Conservation (phyloP, 345 rosid species). For the Capsella bursapastoris region DNA sequence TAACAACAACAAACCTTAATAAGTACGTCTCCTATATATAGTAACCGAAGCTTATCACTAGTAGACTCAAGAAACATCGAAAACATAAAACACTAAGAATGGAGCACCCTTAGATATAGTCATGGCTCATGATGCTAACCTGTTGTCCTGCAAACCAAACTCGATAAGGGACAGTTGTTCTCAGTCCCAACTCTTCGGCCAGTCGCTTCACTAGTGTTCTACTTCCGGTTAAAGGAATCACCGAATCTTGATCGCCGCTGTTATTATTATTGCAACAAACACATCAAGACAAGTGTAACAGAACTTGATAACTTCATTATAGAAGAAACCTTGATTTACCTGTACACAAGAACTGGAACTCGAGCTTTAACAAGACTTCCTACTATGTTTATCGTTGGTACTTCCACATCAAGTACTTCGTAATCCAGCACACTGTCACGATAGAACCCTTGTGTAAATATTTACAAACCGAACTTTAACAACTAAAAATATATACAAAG, state of each 20-base stretch:
- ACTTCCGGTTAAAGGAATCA: constrained; percentile 86
- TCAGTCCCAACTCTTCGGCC: constrained; percentile 60
- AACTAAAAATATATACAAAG: neutral
- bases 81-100: neutral
- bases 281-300: constrained; percentile 2
- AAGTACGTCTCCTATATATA: neutral
- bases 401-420: constrained; percentile 72
- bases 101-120: neutral
- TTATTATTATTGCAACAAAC: constrained; percentile 1
- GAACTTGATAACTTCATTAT: neutral
- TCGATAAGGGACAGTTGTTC: constrained; percentile 71
- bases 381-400: constrained; percentile 68
- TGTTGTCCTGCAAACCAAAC: constrained; percentile 90
- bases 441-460: neutral
- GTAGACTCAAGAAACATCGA: neutral
- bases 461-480: neutral
- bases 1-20: constrained; percentile 19
- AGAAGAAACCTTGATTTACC: constrained; percentile 48
- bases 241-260: constrained; percentile 98
- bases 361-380: constrained; percentile 65
- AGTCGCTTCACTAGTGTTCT: constrained; percentile 63
- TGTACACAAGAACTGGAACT: constrained; percentile 78
- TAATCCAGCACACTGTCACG: constrained; percentile 75
- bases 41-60: neutral
- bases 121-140: constrained; percentile 39